Conservation (phyloP, 139 green algal genomes). For the Micractinium conductrix region DNA sequence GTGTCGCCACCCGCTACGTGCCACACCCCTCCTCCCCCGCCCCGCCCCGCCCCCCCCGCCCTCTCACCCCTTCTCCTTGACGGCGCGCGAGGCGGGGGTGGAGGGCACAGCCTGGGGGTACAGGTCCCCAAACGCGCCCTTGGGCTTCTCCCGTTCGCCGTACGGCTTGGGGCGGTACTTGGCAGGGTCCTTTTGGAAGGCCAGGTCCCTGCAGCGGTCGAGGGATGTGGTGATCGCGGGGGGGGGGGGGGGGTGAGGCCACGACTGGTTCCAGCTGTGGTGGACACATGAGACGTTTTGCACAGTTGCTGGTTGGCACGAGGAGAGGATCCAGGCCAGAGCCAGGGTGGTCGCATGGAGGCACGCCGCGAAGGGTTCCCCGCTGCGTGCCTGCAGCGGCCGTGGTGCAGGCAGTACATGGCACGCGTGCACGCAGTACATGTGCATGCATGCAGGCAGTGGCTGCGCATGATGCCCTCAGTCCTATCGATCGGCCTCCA, state of each 20-base stretch:
- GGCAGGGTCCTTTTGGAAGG: constrained; percentile 44
- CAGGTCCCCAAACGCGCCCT: constrained; percentile 75
- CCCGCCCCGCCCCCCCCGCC: background rate
- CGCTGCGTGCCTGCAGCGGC: background rate
- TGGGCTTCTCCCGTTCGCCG: constrained; percentile 26
- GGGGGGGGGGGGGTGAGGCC: background rate
- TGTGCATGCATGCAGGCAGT: background rate
- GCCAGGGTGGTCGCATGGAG: too few relatives aligned
- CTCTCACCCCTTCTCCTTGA: constrained; percentile 24
- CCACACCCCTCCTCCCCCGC: too few relatives aligned
- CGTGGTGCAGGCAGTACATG: background rate
- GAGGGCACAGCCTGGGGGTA: constrained; percentile 72
- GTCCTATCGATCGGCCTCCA: constrained; percentile 37
- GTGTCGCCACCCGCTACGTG: too few relatives aligned
- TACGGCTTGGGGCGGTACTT: constrained; percentile 20
- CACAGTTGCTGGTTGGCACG: too few relatives aligned
- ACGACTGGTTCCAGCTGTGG: too few relatives aligned
- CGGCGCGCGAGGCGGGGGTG: constrained; percentile 20
- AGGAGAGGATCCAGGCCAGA: too few relatives aligned
- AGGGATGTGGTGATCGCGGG: background rate
- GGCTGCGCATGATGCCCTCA: constrained; percentile 1
- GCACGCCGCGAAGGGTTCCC: too few relatives aligned
- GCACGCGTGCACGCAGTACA: background rate
- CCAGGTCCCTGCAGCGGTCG: constrained; percentile 31
- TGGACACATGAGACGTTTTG: too few relatives aligned